Conservation (phyloP, 2,329 filamentous ascomycete genomes). For the Fusarium odoratissimum region DNA sequence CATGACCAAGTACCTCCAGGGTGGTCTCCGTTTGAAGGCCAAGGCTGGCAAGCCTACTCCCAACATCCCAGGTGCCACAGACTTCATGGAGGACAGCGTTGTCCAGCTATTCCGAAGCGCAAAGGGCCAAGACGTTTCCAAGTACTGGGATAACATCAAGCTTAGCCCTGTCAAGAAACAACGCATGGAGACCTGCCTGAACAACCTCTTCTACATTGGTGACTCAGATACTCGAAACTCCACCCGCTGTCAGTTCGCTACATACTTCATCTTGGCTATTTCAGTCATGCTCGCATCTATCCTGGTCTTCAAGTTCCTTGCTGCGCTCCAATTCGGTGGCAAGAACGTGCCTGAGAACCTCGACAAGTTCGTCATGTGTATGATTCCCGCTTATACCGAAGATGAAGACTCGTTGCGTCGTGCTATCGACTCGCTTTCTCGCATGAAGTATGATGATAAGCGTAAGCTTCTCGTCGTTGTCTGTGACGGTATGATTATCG, state of each 20-base stretch:
- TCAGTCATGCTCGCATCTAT: slow-evolving; percentile 83
- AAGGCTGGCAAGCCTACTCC: slow-evolving; percentile 63
- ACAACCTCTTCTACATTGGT: slow-evolving; percentile 95
- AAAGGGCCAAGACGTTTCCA: slow-evolving; percentile 82
- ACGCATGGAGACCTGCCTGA: slow-evolving; percentile 84
- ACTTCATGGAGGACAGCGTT: slow-evolving; percentile 86
- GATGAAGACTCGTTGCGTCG: slow-evolving; percentile 97
- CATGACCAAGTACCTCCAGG: slow-evolving; percentile 82
- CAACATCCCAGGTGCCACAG: slow-evolving; percentile 62
- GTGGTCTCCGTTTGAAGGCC: slow-evolving; percentile 75
- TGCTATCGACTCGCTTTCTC: slow-evolving; percentile 94
- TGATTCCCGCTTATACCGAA: slow-evolving; percentile 97
- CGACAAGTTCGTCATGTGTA: slow-evolving; percentile 98
- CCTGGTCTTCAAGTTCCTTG: slow-evolving; percentile 96
- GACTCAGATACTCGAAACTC: slow-evolving; percentile 93
- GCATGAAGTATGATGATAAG: slow-evolving; percentile 98
- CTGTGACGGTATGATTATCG: slow-evolving; percentile 99
- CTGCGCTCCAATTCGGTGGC: slow-evolving; percentile 90
- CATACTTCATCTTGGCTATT: slow-evolving; percentile 88
- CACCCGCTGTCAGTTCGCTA: slow-evolving; percentile 83
- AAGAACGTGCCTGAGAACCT: slow-evolving; percentile 95
- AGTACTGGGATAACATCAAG: slow-evolving; percentile 80
- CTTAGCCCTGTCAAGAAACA: slow-evolving; percentile 67
- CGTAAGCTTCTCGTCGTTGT: slow-evolving; percentile 93
- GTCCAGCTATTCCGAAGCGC: slow-evolving; percentile 80